Base-by-base conservation (phyloP, 805 yeast species). In the Kluyveromyces aestuarii region DNA sequence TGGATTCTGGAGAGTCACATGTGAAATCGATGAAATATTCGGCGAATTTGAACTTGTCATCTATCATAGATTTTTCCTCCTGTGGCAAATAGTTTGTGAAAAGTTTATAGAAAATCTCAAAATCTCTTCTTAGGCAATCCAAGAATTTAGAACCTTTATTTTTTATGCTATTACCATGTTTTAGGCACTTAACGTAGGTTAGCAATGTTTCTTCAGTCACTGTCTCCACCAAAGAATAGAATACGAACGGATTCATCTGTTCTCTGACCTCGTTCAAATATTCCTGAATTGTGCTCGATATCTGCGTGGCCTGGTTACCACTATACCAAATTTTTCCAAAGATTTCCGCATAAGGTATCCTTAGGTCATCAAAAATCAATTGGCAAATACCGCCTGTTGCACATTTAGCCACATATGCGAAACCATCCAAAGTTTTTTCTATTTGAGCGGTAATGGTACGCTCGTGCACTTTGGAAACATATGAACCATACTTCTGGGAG, bases 231-330 rank as follows among this genome's bases (percentile, higher is more conserved):
- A 81, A 68, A 16, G 78, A 71, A 35, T 74, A 80, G 57, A 75
- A 78, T 37, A 81, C 65, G 47, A 76, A 74, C n/a, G 72, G 69
- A 49, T 78, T 74, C 71, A 80, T 66, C 35, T 72, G 72, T 33
- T 65, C 72, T 55, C 79, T 69, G 45, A 84, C 74, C 49, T 87
- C 96, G 17, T 71, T 73, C 63, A 84, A 69, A 63, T 84, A 87
- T 58, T 87, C 96, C 37, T 70, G 74, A n/a, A 86, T 70, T 0
- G 96, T 87, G 55, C 82, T 88, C 2, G 78, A 74, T 30, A 85
- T 79, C 52, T 77, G 81, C 51, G 77, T 76, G 0, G 84, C 78
- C 62, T 77, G 75, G 36, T 69, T 72, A 17, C 80, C 81, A 35
- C 65, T 66, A 57, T 83, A 79, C 96, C 96, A 88, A 17, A 70